These are phyloP conservation scores for Microsporum audouinii DNA, from an alignment of 2,329 filamentous ascomycete species.

Conservation along the genomic window DNA sequence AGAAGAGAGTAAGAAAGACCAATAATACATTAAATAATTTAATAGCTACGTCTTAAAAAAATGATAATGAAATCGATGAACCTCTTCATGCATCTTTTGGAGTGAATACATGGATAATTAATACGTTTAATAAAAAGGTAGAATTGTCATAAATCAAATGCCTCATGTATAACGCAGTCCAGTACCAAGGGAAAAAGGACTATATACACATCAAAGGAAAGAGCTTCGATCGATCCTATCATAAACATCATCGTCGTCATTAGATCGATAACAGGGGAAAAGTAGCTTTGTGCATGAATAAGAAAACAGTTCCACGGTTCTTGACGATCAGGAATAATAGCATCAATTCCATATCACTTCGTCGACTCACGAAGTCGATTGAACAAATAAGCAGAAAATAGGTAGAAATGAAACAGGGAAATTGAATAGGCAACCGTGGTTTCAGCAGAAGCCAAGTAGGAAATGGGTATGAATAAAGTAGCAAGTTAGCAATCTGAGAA, in stretches of 20 bases:
- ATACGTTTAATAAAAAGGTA: background rate
- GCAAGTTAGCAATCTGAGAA: background rate
- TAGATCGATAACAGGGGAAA: background rate
- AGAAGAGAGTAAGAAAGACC: conserved; percentile 9
- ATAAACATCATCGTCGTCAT: conserved; percentile 4
- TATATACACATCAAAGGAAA: background rate
- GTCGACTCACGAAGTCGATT: background rate
- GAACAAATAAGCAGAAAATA: background rate
- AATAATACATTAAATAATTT: background rate
- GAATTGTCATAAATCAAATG: conserved; percentile 1
- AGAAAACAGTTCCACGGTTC: background rate
- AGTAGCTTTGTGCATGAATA: background rate
- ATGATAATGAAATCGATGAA: background rate
- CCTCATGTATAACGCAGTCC: conserved; percentile 1
- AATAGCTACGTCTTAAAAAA: background rate
- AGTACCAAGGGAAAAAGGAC: background rate
- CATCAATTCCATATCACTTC: background rate
- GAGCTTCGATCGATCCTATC: background rate
- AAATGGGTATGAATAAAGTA: background rate
- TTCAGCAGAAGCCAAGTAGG: background rate
- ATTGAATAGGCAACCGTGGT: background rate
- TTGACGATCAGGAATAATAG: background rate
- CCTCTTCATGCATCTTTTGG: too few relatives aligned
- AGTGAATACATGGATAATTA: background rate
- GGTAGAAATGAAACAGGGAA: background rate